These are phyloP conservation scores for Musa beccarii DNA, from an alignment of 176 grass and related monocot species.

Conservation along the genomic window DNA sequence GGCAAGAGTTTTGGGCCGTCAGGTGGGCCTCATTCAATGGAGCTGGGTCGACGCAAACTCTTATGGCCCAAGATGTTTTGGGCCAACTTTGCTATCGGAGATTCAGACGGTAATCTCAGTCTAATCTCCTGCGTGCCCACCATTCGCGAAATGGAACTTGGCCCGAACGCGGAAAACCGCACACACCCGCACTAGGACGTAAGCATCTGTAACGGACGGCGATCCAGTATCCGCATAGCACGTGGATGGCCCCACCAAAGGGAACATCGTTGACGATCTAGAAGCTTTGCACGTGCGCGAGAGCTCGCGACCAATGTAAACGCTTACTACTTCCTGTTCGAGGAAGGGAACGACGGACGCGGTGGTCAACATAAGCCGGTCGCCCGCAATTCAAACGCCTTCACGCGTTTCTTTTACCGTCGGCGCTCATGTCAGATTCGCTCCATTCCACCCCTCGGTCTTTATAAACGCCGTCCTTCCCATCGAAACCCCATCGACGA, in stretches of 20 bases:
- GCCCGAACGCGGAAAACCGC: too few species aligned
- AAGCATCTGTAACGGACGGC: not conserved
- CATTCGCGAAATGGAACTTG: too few species aligned
- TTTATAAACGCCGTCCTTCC: not conserved
- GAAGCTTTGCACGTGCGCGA: not conserved
- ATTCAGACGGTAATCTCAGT: too few species aligned
- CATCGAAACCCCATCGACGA: not conserved
- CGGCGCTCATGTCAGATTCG: too few species aligned
- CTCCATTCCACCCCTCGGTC: not conserved
- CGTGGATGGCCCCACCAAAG: too few species aligned
- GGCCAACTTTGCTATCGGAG: too few species aligned
- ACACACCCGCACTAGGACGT: not conserved
- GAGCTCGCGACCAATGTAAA: not conserved
- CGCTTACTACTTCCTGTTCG: not conserved
- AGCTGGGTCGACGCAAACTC: too few species aligned
- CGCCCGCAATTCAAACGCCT: not conserved
- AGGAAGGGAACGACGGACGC: not conserved
- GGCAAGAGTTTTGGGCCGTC: too few species aligned
- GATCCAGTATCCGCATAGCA: not conserved
- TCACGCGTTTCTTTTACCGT: not conserved
- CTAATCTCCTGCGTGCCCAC: too few species aligned
- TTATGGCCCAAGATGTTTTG: too few species aligned
- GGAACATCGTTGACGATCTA: not conserved
- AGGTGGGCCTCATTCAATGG: fast-evolving
- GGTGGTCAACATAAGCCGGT: not conserved